Percentiles rank a stretch among this genome's conserved stretches.
phyloP scores from a whole-genome alignment of 2,329 filamentous ascomycete species.

The Hirsutella thompsonii region DNA sequence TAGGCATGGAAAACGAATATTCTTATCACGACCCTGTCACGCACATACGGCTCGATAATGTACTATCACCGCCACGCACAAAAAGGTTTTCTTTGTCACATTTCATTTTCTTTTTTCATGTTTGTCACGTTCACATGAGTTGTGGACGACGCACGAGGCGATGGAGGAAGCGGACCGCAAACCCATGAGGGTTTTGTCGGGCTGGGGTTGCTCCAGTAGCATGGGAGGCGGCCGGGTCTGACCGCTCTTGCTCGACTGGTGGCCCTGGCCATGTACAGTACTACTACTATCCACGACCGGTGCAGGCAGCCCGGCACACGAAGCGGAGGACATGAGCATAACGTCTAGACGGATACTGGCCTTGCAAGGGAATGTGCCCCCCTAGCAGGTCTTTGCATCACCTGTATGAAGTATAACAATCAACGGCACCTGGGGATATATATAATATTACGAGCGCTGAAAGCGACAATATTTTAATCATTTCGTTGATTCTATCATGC shows the following conservation, averaged over 20 bases:
- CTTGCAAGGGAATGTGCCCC: neutral
- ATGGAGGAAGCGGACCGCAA: too few species aligned
- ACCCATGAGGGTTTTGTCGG: neutral
- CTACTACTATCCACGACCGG: neutral
- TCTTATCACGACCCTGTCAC: neutral
- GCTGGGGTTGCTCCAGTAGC: neutral
- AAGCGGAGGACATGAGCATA: neutral
- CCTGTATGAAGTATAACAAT: neutral
- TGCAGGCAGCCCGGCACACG: neutral
- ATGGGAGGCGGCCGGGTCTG: neutral
- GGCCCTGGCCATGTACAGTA: neutral
- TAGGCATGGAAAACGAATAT: conserved; percentile 2
- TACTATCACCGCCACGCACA: neutral
- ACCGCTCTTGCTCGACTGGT: neutral
- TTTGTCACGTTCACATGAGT: neutral
- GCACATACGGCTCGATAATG: neutral
- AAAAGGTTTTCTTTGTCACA: neutral
- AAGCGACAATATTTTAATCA: too few species aligned
- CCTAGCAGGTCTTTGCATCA: neutral
- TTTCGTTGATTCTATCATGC: too few species aligned
- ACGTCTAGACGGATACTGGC: conserved; percentile 1
- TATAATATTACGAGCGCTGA: too few species aligned
- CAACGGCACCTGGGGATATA: too few species aligned
- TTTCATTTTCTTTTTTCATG: neutral
- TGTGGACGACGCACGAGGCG: neutral